These are phyloP conservation scores for Paracamarosporium sp. DNA, from an alignment of 2,329 filamentous ascomycete genomes.

Conservation along the genomic window DNA sequence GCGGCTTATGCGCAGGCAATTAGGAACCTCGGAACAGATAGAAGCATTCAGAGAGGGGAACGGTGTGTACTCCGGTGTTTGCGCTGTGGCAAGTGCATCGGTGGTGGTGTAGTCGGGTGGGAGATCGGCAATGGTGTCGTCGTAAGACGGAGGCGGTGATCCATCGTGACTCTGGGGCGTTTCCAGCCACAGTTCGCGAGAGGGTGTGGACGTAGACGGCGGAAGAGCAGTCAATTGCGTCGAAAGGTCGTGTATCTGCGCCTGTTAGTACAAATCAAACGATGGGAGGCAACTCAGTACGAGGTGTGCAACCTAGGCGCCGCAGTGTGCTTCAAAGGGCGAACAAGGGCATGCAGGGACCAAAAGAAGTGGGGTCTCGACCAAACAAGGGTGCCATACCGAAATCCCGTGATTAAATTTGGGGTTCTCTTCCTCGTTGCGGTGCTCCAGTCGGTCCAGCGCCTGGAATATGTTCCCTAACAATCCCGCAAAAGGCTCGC, in stretches of 20 bases:
- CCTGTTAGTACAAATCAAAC: conserved; percentile 26
- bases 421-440: conserved; percentile 25
- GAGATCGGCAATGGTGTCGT: conserved; percentile 50
- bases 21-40: conserved; percentile 34
- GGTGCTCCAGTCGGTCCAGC: conserved; percentile 38
- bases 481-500: conserved; percentile 26
- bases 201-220: conserved; percentile 22
- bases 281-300: background rate
- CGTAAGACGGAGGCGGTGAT: conserved; percentile 50
- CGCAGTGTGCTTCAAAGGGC: conserved; percentile 7
- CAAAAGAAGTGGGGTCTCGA: conserved; percentile 23
- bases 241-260: conserved; percentile 31
- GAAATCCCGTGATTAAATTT: conserved; percentile 27
- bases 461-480: conserved; percentile 34
- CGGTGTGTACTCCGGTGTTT: conserved; percentile 36
- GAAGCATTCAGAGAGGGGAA: conserved; percentile 42
- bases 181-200: conserved; percentile 35
- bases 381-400: conserved; percentile 40
- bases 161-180: conserved; percentile 25
- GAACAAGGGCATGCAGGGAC: conserved; percentile 16
- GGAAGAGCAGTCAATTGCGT: conserved; percentile 24
- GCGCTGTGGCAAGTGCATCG: conserved; percentile 49
- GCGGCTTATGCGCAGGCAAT: conserved; percentile 36
- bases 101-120: conserved; percentile 55
- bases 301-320: background rate